Evolutionary conservation across 2,329 filamentous ascomycete species (phyloP).

Genomic region (Colletotrichum costaricense): DNA sequence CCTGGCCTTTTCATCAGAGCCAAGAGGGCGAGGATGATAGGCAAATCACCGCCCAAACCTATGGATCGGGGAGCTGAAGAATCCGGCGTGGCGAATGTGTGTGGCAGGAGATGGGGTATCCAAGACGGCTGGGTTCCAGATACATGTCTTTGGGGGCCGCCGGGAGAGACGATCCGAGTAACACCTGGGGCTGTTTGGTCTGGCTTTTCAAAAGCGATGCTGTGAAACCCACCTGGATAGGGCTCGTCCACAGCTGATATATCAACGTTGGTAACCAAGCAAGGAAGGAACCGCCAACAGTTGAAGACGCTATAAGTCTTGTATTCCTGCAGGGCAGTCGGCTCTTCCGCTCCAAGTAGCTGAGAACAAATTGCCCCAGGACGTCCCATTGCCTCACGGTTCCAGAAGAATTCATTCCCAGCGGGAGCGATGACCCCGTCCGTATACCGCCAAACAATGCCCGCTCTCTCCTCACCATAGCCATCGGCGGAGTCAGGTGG

Average conservation of each 20-base stretch:
- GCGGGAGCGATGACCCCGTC: constrained; percentile 42
- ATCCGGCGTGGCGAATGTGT: constrained; percentile 41
- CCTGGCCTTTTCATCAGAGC: constrained; percentile 39
- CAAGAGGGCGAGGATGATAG: constrained; percentile 54
- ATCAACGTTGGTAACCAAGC: constrained; percentile 1
- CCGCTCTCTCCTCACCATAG: constrained; percentile 44
- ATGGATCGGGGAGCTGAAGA: constrained; percentile 36
- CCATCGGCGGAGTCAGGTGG: constrained; percentile 41
- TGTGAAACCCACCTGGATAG: constrained; percentile 38
- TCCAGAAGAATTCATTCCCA: constrained; percentile 39
- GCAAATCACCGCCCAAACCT: constrained; percentile 51
- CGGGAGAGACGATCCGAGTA: constrained; percentile 45
- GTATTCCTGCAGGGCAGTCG: not conserved
- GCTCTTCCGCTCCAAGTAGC: not conserved
- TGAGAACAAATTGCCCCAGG: constrained; percentile 1
- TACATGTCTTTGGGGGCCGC: constrained; percentile 38
- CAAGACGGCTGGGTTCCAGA: constrained; percentile 48
- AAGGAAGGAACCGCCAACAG: constrained; percentile 36
- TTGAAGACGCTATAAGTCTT: constrained; percentile 31
- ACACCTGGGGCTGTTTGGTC: not conserved
- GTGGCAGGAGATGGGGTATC: constrained; percentile 51
- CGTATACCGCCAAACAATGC: constrained; percentile 50
- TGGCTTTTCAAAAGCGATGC: constrained; percentile 44
- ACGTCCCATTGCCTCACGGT: constrained; percentile 19
- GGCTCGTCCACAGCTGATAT: constrained; percentile 8